Conservation (phyloP, 2,329 filamentous ascomycete species). For the Dactylellina leptospora region DNA sequence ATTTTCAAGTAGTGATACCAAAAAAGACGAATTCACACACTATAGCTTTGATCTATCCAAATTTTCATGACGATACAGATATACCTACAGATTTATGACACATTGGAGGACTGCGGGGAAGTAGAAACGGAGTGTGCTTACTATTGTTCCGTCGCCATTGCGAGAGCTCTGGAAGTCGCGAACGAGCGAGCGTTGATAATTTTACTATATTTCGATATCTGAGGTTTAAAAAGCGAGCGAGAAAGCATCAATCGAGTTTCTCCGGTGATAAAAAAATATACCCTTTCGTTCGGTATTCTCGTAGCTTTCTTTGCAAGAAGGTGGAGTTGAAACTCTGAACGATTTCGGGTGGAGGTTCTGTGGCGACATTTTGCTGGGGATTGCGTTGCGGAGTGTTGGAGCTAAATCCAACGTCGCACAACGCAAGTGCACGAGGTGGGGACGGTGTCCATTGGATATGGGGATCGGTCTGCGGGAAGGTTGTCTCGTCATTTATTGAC, state of each 20-base stretch:
- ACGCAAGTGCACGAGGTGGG: not conserved
- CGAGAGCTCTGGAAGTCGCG: slow-evolving; percentile 23
- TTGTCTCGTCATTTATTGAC: no score
- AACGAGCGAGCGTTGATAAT: slow-evolving; percentile 11
- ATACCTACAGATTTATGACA: not conserved
- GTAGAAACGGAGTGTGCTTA: no score
- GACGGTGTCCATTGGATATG: no score
- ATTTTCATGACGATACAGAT: no score
- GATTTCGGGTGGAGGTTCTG: slow-evolving; percentile 34
- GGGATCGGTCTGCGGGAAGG: no score
- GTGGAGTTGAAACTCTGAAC: not conserved
- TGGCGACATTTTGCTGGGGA: no score
- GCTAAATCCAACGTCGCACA: not conserved
- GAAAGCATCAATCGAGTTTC: slow-evolving; percentile 17
- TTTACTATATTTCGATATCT: not conserved
- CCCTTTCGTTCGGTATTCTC: no score
- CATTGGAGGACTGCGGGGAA: no score
- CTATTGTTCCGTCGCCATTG: slow-evolving; percentile 52
- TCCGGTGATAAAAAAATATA: slow-evolving; percentile 15
- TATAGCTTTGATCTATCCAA: no score
- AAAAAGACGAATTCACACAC: no score
- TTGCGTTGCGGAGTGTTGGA: not conserved
- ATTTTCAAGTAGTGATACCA: no score
- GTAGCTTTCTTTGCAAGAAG: not conserved
- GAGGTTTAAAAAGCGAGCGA: not conserved